Evolutionary conservation across 1,284 basidiomycete species (phyloP).

Genomic region (Marasmius tenuissimus): DNA sequence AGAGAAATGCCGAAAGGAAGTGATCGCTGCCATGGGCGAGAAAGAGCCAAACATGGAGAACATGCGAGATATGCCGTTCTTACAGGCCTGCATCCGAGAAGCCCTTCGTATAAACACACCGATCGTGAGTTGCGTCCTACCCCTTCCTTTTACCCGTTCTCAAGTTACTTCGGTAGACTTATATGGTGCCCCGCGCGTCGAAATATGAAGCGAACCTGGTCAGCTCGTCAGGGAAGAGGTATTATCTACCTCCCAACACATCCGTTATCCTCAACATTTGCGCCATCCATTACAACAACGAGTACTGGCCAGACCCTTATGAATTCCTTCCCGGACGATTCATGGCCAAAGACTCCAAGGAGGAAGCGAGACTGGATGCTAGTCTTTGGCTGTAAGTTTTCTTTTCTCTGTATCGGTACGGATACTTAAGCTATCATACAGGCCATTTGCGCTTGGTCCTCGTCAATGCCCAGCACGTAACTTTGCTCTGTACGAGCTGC

Average conservation of each 20-base stretch:
- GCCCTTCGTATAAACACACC: conserved; percentile 32
- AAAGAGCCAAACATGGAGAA: conserved; percentile 25
- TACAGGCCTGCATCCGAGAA: conserved; percentile 33
- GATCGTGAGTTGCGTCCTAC: conserved; percentile 16
- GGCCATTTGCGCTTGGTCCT: conserved; percentile 14
- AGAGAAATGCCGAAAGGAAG: conserved; percentile 25
- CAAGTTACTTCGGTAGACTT: neutral
- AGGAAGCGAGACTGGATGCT: neutral
- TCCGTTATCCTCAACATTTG: conserved; percentile 28
- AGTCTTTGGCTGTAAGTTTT: neutral
- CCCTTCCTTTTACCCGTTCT: neutral
- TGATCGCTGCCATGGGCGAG: conserved; percentile 17
- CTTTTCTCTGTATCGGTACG: neutral
- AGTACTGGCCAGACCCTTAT: conserved; percentile 17
- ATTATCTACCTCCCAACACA: conserved; percentile 22
- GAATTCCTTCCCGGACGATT: conserved; percentile 24
- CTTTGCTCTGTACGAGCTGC: conserved; percentile 32
- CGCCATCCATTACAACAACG: conserved; percentile 27
- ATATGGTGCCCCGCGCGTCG: conserved; percentile 27
- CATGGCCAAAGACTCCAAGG: conserved; percentile 6
- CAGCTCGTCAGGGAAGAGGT: conserved; percentile 13
- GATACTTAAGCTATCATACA: conserved; percentile 4
- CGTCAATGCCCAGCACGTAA: conserved; percentile 29
- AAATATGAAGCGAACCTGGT: conserved; percentile 6
- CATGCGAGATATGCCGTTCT: conserved; percentile 22